Percentiles rank a stretch among this genome's conserved stretches.
Evolutionary conservation across 1,139 yeast genomes (phyloP).

Genomic region (Schizosaccharomyces versatilis): DNA sequence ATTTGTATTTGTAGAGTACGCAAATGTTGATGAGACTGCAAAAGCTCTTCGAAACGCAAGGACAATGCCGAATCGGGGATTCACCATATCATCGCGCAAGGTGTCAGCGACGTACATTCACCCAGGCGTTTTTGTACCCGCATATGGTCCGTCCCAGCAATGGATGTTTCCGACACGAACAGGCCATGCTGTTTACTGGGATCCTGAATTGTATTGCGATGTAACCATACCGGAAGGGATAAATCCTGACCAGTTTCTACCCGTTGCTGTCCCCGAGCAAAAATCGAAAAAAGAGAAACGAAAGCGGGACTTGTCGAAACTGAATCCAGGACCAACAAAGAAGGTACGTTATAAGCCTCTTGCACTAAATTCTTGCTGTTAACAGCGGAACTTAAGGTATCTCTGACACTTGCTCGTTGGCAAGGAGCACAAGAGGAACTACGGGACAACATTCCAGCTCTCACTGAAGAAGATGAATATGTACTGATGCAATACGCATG

Average conservation of each 20-base stretch:
- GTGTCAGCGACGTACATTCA: constrained; percentile 11
- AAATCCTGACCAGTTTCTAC: constrained; percentile 2
- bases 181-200: constrained; percentile 12
- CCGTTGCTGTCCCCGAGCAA: background rate
- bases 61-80: constrained; percentile 4
- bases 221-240: constrained; percentile 8
- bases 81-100: constrained; percentile 7
- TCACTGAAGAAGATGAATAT: constrained; percentile 4
- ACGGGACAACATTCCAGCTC: background rate
- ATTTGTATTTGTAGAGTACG: constrained; percentile 12
- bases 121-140: constrained; percentile 14
- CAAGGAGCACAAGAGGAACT: constrained; percentile 1
- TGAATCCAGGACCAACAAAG: background rate
- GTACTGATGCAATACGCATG: background rate
- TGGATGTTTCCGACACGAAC: constrained; percentile 11
- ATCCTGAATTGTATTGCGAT: constrained; percentile 8
- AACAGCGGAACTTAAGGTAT: background rate
- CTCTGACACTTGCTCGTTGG: background rate
- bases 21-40: constrained; percentile 11
- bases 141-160: constrained; percentile 6
- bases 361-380: background rate
- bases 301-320: background rate
- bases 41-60: constrained; percentile 6
- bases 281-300: constrained; percentile 1
- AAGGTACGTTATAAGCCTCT: background rate